phyloP scores from a whole-genome alignment of 345 rosid genomes.

The Raphanus sativus region DNA sequence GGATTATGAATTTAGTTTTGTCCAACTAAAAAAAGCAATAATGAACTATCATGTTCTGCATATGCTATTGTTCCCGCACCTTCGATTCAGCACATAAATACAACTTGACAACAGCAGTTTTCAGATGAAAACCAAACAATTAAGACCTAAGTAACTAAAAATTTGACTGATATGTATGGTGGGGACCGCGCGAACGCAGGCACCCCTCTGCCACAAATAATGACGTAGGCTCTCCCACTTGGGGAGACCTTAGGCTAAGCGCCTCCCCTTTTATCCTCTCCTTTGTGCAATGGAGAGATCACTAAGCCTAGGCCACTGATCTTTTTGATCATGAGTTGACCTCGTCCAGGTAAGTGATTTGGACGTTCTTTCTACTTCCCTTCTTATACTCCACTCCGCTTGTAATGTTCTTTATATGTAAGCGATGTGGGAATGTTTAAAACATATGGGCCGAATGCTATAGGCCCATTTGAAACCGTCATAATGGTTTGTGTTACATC shows the following conservation, averaged over 20 bases:
- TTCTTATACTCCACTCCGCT: background rate
- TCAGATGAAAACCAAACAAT: too few species aligned
- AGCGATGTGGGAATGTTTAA: conserved; percentile 18
- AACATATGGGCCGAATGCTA: too few species aligned
- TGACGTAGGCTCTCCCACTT: conserved; percentile 53
- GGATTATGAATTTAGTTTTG: too few species aligned
- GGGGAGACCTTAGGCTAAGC: conserved; percentile 37
- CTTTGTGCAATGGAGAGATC: conserved; percentile 40
- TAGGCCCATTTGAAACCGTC: too few species aligned
- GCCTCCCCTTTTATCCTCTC: conserved; percentile 24
- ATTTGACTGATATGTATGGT: background rate
- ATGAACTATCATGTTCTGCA: too few species aligned
- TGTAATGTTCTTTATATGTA: rapidly evolving
- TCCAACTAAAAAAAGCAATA: too few species aligned
- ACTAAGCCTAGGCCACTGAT: conserved; percentile 35
- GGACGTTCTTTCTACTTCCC: background rate
- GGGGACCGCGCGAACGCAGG: conserved; percentile 56
- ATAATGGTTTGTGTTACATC: too few species aligned
- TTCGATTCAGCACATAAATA: too few species aligned
- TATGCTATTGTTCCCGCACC: too few species aligned
- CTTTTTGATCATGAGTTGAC: conserved; percentile 32
- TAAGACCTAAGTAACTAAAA: too few species aligned
- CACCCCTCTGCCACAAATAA: conserved; percentile 49
- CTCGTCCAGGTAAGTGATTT: conserved; percentile 42
- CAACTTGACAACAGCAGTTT: too few species aligned